Base-by-base conservation (phyloP, 352 stramenopile species). In the Globisporangium barbulae region DNA sequence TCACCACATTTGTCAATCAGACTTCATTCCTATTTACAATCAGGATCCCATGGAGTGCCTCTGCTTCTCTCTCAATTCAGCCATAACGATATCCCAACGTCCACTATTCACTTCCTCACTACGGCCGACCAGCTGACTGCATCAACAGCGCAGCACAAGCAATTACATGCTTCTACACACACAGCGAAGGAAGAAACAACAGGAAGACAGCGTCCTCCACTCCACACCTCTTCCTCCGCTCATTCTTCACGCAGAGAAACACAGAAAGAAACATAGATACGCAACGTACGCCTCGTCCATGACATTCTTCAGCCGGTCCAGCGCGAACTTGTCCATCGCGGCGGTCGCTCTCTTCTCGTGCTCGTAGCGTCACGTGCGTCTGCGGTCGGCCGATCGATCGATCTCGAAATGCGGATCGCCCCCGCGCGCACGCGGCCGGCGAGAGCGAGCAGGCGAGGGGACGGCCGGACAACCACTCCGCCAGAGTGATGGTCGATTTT, bases 261-360 rank as follows among this genome's bases (percentile, higher is more conserved):
- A 59, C 37, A 8, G 31, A 31, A 21, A 59, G 30, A 41, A 25
- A 22, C 17, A 30, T 13, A 53, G 15, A 33, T 22, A 19, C 3
- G 25, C 55, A 81, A 88, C 85, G 58, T 82, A 96, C 87, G 87
- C 87, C 47, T 96, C 87, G 70, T 96, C 87, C 69, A 96, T 84
- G 67, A 85, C 85, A 68, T 96, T 96, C 71, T 90, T 90, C 39
- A 96, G 69, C 66, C 90, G 90, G 57, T 96, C 87, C 21, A 96
- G 65, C 69, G 83, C 86, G 56, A 96, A 85, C 64, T 85, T 86
- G 72, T 96, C 87, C 85, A 96, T 94, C 25, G 65, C 53, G 30
- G 22, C 60, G 25, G 17, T 59, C 39, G 28, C 41, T 64, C 25
- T 48, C 21, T 41, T 42, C 30, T 45, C 47, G 44, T n/a, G 45